These are phyloP conservation scores for Solanum tarapatanum DNA, from an alignment of 257 asterid species.

Conservation along the genomic window DNA sequence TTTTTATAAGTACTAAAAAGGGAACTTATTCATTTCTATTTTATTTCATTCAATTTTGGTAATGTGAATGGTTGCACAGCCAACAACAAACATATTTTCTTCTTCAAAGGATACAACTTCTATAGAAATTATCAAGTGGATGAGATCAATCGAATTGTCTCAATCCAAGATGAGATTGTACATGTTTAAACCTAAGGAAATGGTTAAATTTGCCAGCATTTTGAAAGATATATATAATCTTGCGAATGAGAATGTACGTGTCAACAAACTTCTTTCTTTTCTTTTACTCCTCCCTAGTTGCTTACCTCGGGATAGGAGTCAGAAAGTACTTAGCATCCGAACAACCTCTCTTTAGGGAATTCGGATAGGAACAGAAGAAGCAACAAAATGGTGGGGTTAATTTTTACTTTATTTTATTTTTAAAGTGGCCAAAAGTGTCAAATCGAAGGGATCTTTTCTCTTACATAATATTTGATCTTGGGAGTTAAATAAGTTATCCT, in stretches of 20 bases:
- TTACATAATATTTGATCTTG: not conserved
- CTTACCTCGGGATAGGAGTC: not conserved
- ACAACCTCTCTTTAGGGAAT: not conserved
- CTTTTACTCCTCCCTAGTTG: too few species aligned
- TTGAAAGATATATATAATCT: not conserved
- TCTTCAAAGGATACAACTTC: not conserved
- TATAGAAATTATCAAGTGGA: not conserved
- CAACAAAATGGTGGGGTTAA: constrained; percentile 7
- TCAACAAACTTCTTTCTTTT: not conserved
- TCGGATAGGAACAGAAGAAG: not conserved
- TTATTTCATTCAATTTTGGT: not conserved
- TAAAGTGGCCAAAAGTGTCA: constrained; percentile 12
- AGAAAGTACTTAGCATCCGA: not conserved
- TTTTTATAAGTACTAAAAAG: not conserved
- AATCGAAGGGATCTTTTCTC: not conserved
- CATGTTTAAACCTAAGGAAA: not conserved
- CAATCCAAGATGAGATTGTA: not conserved
- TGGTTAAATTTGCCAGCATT: not conserved
- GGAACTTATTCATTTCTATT: not conserved
- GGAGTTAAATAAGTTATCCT: constrained; percentile 20
- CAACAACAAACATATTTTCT: not conserved
- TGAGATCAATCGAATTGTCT: not conserved
- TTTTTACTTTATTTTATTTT: not conserved
- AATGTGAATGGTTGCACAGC: not conserved
- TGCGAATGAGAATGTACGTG: not conserved